Evolutionary conservation across 176 grass and related monocot genomes (phyloP).

Genomic region (Oryza officinalis): DNA sequence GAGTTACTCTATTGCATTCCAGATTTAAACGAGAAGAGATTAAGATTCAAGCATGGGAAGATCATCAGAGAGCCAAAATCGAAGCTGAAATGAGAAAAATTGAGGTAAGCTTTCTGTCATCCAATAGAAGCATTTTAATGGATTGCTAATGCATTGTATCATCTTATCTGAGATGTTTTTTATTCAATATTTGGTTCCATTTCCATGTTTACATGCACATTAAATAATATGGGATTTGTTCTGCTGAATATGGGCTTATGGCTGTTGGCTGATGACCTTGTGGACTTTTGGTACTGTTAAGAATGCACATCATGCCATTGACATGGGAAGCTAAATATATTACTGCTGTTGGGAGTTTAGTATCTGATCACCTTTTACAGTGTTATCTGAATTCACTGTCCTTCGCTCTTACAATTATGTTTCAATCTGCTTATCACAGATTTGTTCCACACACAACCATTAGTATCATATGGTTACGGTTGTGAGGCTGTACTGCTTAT

Average conservation of each 20-base stretch:
- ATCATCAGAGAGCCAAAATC: constrained; percentile 96
- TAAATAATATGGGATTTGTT: neutral
- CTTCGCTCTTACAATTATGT: neutral
- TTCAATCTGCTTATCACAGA: neutral
- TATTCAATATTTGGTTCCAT: neutral
- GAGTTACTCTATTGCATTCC: constrained; percentile 18
- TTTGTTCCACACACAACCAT: neutral
- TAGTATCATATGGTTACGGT: neutral
- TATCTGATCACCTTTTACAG: neutral
- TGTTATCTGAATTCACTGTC: neutral
- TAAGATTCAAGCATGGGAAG: constrained; percentile 95
- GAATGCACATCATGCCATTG: neutral
- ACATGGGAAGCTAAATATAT: neutral
- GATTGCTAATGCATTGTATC: neutral
- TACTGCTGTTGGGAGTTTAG: neutral
- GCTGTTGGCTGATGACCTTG: neutral
- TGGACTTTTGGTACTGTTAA: neutral
- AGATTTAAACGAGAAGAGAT: constrained; percentile 98
- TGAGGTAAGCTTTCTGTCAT: constrained; percentile 48
- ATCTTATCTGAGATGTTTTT: neutral
- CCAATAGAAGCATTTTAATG: neutral
- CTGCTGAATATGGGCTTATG: neutral
- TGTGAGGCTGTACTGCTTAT: neutral
- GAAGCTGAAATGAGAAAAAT: constrained; percentile 98
- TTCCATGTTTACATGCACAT: neutral